Base-by-base conservation (phyloP, 2,329 filamentous ascomycete genomes). In the Colletotrichum higginsianum region DNA sequence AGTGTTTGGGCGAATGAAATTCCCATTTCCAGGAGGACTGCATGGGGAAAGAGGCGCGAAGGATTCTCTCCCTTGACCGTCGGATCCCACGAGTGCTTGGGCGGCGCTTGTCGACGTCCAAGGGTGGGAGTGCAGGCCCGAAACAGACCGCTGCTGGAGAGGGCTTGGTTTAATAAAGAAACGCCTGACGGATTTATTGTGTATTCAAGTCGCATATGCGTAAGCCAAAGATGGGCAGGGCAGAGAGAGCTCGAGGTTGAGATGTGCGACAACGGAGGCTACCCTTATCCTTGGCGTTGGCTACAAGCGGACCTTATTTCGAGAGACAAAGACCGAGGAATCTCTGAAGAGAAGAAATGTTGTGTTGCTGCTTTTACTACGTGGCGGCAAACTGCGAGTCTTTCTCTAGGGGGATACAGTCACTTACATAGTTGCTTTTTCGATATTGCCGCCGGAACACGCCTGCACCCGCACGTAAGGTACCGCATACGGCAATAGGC, bases 11-110 rank as follows among this genome's bases (percentile, higher is more conserved):
- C 70, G 50, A 72, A 72, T 71, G 15, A 47, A 12, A 53, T 46
- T 4, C 3, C 7, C 1, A 23, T 15, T 7, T 21, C n/a, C 1
- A 35, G 60, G 21, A n/a, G 21, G 46, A n/a, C 7, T 7, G 61
- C 57, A 57, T 42, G 15, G 16, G 35, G 23, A 21, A 58, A 71
- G 53, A 72, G 66, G 44, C 70, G 70, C 70, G 70, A 71, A 72
- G 70, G 70, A 72, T 72, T 40, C 61, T 5, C 18, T 42, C 50
- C 67, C 57, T 50, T 21, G 49, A 30, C 15, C 47, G 35, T 44
- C 67, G 67, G 63, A 68, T 52, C 35, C 42, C n/a, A 23, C 42
- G 16, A 15, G 12, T 9, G 1, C 46, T 38, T 69, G 49, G 50
- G 30, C 50, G 46, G 68, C 68, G 68, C 68, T 63, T 71, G 53